phyloP scores from a whole-genome alignment of 768 basidiomycete genomes.

The Mrakia hoshinonis region DNA sequence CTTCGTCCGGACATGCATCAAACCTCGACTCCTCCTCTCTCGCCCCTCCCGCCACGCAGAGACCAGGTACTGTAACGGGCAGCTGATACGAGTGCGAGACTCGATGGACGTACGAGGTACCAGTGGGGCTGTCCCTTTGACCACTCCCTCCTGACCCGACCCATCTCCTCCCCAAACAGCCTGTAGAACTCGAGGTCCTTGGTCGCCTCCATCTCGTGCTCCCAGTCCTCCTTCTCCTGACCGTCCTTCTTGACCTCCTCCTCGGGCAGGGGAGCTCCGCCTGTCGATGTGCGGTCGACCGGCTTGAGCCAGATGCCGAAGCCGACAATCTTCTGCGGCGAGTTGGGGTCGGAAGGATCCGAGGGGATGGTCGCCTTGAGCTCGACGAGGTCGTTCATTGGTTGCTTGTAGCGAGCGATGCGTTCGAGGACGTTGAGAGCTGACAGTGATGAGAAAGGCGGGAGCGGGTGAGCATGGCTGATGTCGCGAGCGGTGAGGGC shows the following conservation, averaged over 20 bases:
- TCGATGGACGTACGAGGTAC: slow-evolving; percentile 17
- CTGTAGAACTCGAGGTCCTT: slow-evolving; percentile 7
- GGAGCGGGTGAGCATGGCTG: too few relatives aligned
- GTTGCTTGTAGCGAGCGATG: neutral
- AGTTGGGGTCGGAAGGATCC: too few relatives aligned
- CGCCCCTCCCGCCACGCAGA: neutral
- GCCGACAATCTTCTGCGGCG: neutral
- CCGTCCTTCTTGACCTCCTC: neutral
- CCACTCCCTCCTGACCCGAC: neutral
- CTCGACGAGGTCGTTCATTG: neutral
- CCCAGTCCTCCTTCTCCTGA: neutral
- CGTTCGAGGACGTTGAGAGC: neutral
- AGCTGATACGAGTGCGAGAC: neutral
- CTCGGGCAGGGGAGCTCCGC: slow-evolving; percentile 14
- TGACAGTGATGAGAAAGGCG: neutral
- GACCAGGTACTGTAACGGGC: too few relatives aligned
- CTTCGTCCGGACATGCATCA: neutral
- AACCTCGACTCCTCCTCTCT: neutral
- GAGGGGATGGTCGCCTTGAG: slow-evolving; percentile 15
- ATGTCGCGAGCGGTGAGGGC: too few relatives aligned
- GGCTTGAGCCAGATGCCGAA: neutral
- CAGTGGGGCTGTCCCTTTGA: slow-evolving; percentile 1
- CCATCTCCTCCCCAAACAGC: neutral
- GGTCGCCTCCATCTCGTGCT: neutral
- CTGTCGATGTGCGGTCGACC: slow-evolving; percentile 16